Evolutionary conservation across 139 green algal species (phyloP).

Genomic region (Micromonas commoda): DNA sequence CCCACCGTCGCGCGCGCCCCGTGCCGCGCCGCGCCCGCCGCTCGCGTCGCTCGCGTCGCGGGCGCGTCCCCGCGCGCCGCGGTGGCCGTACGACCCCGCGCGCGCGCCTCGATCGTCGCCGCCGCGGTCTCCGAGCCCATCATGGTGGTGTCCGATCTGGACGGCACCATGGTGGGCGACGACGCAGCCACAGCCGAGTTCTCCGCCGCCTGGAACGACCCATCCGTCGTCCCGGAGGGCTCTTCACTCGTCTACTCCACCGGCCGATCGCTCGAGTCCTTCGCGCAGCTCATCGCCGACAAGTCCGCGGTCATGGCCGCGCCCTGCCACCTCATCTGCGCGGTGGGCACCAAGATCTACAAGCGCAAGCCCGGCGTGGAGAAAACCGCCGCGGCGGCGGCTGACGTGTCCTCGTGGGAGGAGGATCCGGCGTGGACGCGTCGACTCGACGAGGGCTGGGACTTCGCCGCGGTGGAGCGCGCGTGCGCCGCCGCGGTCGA

Average conservation of each 20-base stretch:
- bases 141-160: conserved; percentile 55
- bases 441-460: conserved; percentile 65
- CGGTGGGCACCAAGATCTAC: conserved; percentile 81
- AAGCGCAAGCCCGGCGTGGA: conserved; percentile 29
- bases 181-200: conserved; percentile 58
- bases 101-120: not conserved
- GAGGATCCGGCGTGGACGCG: conserved; percentile 69
- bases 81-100: not conserved
- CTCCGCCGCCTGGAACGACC: conserved; percentile 21
- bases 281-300: conserved; percentile 58
- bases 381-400: conserved; percentile 10
- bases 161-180: conserved; percentile 82
- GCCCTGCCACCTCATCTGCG: conserved; percentile 75
- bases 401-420: conserved; percentile 50
- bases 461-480: conserved; percentile 41
- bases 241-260: conserved; percentile 73
- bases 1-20: too few relatives aligned
- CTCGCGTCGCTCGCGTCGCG: too few relatives aligned
- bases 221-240: not conserved
- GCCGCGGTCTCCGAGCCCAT: not conserved
- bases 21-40: too few relatives aligned
- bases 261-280: conserved; percentile 67
- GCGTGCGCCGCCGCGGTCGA: not conserved
- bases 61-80: too few relatives aligned
- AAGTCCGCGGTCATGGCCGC: conserved; percentile 61